phyloP scores from a whole-genome alignment of 1,284 basidiomycete genomes.

The Golubevia pallescens region DNA sequence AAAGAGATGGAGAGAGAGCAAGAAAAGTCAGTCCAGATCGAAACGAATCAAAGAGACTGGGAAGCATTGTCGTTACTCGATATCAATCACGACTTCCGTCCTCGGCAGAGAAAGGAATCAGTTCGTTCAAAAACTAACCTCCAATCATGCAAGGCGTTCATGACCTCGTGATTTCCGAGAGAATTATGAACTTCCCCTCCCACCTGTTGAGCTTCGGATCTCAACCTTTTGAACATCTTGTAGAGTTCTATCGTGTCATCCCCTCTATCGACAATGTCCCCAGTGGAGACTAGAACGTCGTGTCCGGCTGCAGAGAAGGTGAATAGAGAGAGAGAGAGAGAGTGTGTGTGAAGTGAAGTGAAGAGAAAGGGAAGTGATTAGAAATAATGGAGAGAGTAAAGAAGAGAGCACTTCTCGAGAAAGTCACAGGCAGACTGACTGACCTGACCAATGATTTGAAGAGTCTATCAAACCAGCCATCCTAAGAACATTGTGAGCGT shows the following conservation, averaged over 20 bases:
- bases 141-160: conserved; percentile 60
- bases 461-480: conserved; percentile 34
- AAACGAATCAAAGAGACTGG: too few relatives aligned
- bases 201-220: conserved; percentile 19
- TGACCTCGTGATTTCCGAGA: conserved; percentile 27
- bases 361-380: not conserved
- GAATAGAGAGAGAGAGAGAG: too few relatives aligned
- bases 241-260: conserved; percentile 60
- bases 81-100: too few relatives aligned
- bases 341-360: too few relatives aligned
- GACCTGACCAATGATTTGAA: not conserved
- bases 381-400: not conserved
- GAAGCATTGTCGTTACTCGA: too few relatives aligned
- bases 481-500: conserved; percentile 47
- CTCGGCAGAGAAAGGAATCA: too few relatives aligned
- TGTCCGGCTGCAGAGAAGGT: conserved; percentile 39
- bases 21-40: too few relatives aligned
- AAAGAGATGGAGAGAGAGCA: too few relatives aligned
- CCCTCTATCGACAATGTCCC: conserved; percentile 60
- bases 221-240: conserved; percentile 35
- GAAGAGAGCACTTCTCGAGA: too few relatives aligned
- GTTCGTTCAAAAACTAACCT: conserved; percentile 11
- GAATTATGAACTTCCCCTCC: conserved; percentile 41
- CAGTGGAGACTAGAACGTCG: conserved; percentile 51
- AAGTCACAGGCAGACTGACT: not conserved